These are phyloP conservation scores for Paecilomyces variotii DNA, from an alignment of 2,329 filamentous ascomycete genomes.

Conservation along the genomic window DNA sequence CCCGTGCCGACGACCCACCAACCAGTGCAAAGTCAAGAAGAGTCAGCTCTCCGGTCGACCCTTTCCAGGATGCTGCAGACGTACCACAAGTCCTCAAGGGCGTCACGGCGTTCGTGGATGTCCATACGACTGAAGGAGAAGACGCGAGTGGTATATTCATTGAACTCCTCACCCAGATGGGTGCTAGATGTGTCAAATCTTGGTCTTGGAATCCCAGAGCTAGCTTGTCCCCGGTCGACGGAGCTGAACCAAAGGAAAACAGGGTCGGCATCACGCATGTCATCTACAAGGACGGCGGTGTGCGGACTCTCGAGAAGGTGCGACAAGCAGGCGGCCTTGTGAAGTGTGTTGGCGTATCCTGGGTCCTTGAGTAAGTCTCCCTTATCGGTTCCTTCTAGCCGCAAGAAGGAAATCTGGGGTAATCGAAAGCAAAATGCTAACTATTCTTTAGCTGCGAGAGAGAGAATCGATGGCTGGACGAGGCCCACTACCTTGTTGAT, in stretches of 20 bases:
- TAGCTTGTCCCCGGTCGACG: constrained; percentile 29
- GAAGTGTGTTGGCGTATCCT: constrained; percentile 78
- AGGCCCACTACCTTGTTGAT: constrained; percentile 62
- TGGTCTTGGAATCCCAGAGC: constrained; percentile 67
- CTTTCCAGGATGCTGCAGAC: constrained; percentile 16
- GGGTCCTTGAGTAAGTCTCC: constrained; percentile 72
- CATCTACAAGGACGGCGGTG: constrained; percentile 79
- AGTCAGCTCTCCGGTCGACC: constrained; percentile 19
- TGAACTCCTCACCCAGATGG: constrained; percentile 71
- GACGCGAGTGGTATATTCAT: constrained; percentile 76
- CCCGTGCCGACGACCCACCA: background rate
- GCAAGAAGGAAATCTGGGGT: constrained; percentile 7
- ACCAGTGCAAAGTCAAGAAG: background rate
- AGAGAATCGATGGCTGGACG: constrained; percentile 68
- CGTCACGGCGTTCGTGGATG: constrained; percentile 73
- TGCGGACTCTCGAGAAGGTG: constrained; percentile 73
- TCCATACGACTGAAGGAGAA: constrained; percentile 71
- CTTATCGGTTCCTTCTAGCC: background rate
- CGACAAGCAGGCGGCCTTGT: constrained; percentile 64
- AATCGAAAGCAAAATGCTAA: constrained; percentile 4
- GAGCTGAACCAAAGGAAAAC: constrained; percentile 23
- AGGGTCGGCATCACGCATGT: constrained; percentile 79
- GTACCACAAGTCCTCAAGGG: constrained; percentile 51
- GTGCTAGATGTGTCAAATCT: constrained; percentile 66
- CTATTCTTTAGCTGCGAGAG: constrained; percentile 57